Conservation (phyloP, 2,329 filamentous ascomycete genomes). For the Nothophoma quercina region DNA sequence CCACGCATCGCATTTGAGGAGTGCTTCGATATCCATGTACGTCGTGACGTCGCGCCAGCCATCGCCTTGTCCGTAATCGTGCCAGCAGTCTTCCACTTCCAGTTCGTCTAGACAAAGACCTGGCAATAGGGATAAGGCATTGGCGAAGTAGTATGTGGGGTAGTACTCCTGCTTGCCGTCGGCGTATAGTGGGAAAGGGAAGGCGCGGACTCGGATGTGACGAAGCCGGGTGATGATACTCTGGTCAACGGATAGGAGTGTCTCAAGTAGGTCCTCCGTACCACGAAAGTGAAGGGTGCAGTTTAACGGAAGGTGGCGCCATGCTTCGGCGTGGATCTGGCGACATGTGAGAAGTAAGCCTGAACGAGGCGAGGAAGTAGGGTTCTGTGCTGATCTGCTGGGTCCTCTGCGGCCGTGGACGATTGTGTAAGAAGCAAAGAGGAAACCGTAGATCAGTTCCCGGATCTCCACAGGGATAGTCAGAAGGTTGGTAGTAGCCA, state of each 20-base stretch:
- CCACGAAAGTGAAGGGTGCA: conserved; percentile 43
- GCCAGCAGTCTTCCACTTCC: conserved; percentile 45
- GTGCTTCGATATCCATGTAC: conserved; percentile 44
- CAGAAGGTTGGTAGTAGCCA: conserved; percentile 35
- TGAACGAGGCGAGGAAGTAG: conserved; percentile 31
- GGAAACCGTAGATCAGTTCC: conserved; percentile 44
- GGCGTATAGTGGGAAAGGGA: conserved; percentile 44
- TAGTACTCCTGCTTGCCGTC: conserved; percentile 38
- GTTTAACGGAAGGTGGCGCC: conserved; percentile 43
- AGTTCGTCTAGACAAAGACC: conserved; percentile 43
- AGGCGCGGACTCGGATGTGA: conserved; percentile 41
- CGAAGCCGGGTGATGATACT: conserved; percentile 42
- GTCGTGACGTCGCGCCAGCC: conserved; percentile 46
- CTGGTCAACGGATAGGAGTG: conserved; percentile 41
- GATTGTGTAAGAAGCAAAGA: conserved; percentile 43
- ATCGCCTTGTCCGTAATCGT: conserved; percentile 44
- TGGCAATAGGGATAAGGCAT: conserved; percentile 42
- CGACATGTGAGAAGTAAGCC: conserved; percentile 43
- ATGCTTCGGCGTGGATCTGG: conserved; percentile 41
- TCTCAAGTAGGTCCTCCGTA: conserved; percentile 45
- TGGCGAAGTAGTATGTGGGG: conserved; percentile 41
- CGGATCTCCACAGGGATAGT: conserved; percentile 44
- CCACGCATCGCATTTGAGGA: conserved; percentile 45
- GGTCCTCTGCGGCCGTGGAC: conserved; percentile 37
- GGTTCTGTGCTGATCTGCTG: conserved; percentile 1